Percentiles rank a stretch among this genome's conserved stretches.
phyloP scores from a whole-genome alignment of 2,329 filamentous ascomycete genomes.

The Ceratocystis ficicola region DNA sequence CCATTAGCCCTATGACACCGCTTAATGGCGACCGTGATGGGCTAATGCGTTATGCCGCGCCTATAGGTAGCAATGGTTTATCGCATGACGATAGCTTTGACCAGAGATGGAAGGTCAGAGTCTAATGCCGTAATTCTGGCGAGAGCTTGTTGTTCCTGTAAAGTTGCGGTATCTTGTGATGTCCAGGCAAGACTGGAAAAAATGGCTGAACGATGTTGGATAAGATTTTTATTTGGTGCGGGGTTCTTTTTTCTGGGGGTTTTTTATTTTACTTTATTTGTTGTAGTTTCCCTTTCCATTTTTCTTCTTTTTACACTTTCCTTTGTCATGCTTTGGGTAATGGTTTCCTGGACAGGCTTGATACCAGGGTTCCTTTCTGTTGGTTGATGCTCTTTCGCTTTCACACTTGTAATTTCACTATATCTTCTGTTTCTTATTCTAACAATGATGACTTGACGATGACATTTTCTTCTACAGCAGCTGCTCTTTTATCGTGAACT shows the following conservation, averaged over 20 bases:
- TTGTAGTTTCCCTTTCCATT: not conserved
- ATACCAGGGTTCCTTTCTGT: slow-evolving; percentile 12
- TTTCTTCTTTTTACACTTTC: not conserved
- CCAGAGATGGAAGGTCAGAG: not conserved
- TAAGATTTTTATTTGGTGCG: not conserved
- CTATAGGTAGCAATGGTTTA: slow-evolving; percentile 25
- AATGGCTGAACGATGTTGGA: not conserved
- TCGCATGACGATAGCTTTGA: not conserved
- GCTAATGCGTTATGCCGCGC: slow-evolving; percentile 31
- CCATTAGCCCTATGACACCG: slow-evolving; percentile 25
- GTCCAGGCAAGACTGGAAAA: not conserved
- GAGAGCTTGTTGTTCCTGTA: not conserved
- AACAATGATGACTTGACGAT: slow-evolving; percentile 13
- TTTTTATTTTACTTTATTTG: not conserved
- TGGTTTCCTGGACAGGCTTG: not conserved
- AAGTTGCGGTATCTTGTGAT: not conserved
- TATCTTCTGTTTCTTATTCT: not conserved
- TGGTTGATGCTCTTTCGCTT: not conserved
- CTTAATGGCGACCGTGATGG: slow-evolving; percentile 26
- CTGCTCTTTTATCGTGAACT: not conserved
- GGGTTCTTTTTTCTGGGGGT: not conserved
- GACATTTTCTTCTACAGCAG: not conserved
- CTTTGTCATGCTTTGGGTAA: slow-evolving; percentile 3
- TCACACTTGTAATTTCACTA: slow-evolving; percentile 1
- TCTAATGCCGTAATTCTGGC: not conserved